Percentiles rank a stretch among this genome's conserved stretches.
Conservation (phyloP, 768 basidiomycete species). For the Mycena capillaripes region DNA sequence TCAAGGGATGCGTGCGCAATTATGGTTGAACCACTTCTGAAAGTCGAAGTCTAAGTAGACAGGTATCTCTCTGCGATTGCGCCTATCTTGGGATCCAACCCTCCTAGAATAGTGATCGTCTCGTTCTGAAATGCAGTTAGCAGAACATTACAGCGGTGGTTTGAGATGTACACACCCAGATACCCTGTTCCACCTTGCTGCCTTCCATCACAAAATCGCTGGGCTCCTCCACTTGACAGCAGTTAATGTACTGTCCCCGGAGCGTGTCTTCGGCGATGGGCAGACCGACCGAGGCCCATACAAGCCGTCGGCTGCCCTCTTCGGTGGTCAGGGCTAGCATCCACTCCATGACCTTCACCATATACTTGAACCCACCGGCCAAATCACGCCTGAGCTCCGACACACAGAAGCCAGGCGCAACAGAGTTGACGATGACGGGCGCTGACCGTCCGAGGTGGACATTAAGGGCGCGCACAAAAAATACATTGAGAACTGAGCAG, state of each 20-base stretch:
- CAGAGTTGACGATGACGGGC: conserved; percentile 42
- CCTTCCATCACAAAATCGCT: conserved; percentile 15
- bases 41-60: not conserved
- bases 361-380: not conserved
- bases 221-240: conserved; percentile 6
- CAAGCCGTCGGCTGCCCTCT: conserved; percentile 15
- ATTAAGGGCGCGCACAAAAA: conserved; percentile 47
- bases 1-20: too few relatives aligned
- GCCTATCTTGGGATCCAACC: not conserved
- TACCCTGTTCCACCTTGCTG: not conserved
- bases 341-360: conserved; percentile 8
- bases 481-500: conserved; percentile 47
- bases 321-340: conserved; percentile 14
- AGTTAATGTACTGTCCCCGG: conserved; percentile 10
- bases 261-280: not conserved
- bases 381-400: conserved; percentile 40
- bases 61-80: not conserved
- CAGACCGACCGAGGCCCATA: conserved; percentile 5
- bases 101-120: not conserved
- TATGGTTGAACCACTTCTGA: too few relatives aligned
- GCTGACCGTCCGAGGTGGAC: conserved; percentile 35
- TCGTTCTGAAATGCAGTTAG: not conserved
- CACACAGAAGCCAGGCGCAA: conserved; percentile 48
- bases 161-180: conserved; percentile 7
- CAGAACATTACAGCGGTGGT: not conserved